These are phyloP conservation scores for Trematosphaeria pertusa DNA, from an alignment of 2,329 filamentous ascomycete genomes.

Conservation along the genomic window DNA sequence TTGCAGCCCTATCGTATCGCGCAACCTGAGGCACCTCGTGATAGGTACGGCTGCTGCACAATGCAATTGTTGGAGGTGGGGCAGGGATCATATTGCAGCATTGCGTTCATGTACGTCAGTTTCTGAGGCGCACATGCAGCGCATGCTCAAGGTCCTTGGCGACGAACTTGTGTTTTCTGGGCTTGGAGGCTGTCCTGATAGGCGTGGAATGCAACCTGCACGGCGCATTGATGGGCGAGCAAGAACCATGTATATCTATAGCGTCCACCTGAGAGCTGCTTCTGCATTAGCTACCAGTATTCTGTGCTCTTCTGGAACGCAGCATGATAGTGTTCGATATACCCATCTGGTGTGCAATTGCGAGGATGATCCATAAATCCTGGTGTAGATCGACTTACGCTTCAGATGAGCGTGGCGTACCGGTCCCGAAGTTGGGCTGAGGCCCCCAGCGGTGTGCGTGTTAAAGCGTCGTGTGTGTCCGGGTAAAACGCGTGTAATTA, in stretches of 20 bases:
- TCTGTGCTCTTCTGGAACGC: conserved; percentile 4
- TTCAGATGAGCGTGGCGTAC: no score
- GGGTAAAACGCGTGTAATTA: no score
- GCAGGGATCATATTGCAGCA: conserved; percentile 9
- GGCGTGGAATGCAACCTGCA: neutral
- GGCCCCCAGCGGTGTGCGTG: no score
- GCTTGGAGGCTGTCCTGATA: conserved; percentile 3
- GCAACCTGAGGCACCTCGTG: conserved; percentile 5
- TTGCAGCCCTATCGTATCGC: conserved; percentile 5
- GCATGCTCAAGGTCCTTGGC: conserved; percentile 6
- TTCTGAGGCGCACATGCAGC: neutral
- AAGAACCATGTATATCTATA: no score
- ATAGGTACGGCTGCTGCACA: neutral
- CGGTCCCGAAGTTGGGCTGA: no score
- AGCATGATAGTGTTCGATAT: no score
- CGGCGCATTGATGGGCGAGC: conserved; percentile 9
- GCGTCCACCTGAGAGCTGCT: neutral
- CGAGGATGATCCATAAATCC: no score
- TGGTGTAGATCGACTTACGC: no score
- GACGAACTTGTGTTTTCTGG: conserved; percentile 1
- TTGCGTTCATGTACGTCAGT: conserved; percentile 22
- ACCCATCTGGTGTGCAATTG: no score
- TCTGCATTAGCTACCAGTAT: neutral
- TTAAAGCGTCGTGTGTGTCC: no score
- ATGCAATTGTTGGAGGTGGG: conserved; percentile 1